Percentiles rank a stretch among this genome's conserved stretches.
phyloP scores from a whole-genome alignment of 176 grass and related monocot genomes.

The Bromus sterilis region DNA sequence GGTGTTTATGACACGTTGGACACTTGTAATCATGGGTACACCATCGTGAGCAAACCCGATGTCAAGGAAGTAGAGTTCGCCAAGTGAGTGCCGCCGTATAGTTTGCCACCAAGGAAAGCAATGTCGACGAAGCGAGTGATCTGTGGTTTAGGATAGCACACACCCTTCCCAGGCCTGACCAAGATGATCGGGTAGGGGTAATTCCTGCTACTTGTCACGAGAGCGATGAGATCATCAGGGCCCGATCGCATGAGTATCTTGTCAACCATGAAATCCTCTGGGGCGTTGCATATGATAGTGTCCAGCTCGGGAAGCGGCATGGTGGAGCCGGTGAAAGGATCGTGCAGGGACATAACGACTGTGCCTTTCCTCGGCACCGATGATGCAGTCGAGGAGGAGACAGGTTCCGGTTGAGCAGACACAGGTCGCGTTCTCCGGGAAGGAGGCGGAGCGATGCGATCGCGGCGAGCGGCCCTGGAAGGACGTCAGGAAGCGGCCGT shows the following conservation, averaged over 20 bases:
- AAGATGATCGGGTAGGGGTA: neutral
- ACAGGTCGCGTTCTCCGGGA: neutral
- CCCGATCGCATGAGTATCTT: too few relatives aligned
- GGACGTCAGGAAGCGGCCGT: neutral
- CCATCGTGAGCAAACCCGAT: neutral
- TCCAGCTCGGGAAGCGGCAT: neutral
- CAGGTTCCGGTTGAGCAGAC: neutral
- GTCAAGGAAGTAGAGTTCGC: neutral
- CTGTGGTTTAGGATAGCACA: neutral
- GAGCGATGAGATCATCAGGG: neutral
- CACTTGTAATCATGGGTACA: neutral
- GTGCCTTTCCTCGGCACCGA: neutral
- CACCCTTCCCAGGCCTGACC: neutral
- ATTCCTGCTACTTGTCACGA: neutral
- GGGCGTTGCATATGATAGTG: neutral
- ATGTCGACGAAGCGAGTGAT: neutral
- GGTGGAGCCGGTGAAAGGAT: neutral
- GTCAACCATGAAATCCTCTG: too few relatives aligned
- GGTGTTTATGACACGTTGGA: neutral
- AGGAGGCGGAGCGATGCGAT: neutral
- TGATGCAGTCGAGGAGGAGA: too few relatives aligned
- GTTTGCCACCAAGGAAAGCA: neutral
- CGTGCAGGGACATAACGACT: neutral
- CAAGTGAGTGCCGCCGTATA: neutral
- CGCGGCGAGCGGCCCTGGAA: neutral